Conservation (phyloP, 352 stramenopile species). For the Phytophthora cajani region DNA sequence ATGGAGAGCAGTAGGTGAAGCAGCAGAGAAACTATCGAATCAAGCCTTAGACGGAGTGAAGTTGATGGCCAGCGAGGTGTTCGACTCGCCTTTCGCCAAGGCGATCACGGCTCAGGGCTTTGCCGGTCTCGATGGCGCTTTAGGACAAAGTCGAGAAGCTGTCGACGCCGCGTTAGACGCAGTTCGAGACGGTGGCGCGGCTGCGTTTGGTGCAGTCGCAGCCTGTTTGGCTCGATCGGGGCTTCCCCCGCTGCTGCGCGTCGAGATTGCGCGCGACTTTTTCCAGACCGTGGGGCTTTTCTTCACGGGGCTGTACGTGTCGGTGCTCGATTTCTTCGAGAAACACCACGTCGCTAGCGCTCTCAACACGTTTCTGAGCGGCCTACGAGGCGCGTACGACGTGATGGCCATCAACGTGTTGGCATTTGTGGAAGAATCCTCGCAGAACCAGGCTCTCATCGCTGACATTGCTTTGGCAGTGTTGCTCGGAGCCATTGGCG, state of each 20-base stretch:
- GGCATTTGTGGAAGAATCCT: conserved; percentile 13
- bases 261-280: conserved; percentile 60
- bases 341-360: conserved; percentile 21
- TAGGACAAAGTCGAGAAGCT: conserved; percentile 36
- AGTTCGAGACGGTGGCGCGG: conserved; percentile 22
- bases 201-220: conserved; percentile 15
- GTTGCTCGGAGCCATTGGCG: conserved; percentile 33
- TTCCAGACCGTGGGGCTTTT: conserved; percentile 53
- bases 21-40: conserved; percentile 3
- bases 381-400: conserved; percentile 37
- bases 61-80: conserved; percentile 29
- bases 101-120: conserved; percentile 32
- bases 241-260: conserved; percentile 43
- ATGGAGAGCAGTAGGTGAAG: conserved; percentile 18
- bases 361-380: conserved; percentile 20
- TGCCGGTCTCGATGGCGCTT: conserved; percentile 28
- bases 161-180: conserved; percentile 37
- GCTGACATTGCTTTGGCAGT: conserved; percentile 35
- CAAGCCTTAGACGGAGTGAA: conserved; percentile 5
- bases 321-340: conserved; percentile 31
- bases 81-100: conserved; percentile 39
- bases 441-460: conserved; percentile 12
- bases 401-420: conserved; percentile 35
- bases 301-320: conserved; percentile 47
- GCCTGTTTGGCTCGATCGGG: conserved; percentile 24